Percentiles rank a stretch among this genome's conserved stretches.
phyloP scores from a whole-genome alignment of 2,329 filamentous ascomycete species.

The Ceratocystis cacaofunesta region DNA sequence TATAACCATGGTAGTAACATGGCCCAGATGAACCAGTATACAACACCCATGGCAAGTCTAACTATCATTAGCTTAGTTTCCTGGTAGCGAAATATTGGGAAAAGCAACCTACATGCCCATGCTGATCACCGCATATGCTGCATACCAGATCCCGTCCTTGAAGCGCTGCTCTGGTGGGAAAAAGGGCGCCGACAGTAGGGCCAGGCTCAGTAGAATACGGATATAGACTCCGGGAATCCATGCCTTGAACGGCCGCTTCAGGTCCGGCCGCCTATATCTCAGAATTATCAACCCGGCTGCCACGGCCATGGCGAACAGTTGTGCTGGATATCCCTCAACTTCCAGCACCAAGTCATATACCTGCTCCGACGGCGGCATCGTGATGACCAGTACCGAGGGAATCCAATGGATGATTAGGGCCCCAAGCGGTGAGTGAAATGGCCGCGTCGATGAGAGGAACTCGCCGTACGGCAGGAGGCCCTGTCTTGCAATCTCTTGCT shows the following conservation, averaged over 20 bases:
- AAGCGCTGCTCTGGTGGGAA: conserved; percentile 39
- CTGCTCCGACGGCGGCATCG: conserved; percentile 46
- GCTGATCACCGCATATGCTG: conserved; percentile 39
- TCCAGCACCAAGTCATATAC: conserved; percentile 62
- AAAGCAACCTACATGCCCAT: conserved; percentile 34
- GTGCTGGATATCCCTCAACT: conserved; percentile 52
- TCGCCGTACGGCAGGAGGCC: conserved; percentile 52
- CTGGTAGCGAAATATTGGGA: not conserved
- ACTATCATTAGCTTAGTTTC: not conserved
- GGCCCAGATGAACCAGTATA: conserved; percentile 58
- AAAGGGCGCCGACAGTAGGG: conserved; percentile 45
- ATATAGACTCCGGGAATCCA: conserved; percentile 46
- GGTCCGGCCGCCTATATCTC: conserved; percentile 41
- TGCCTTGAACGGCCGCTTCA: conserved; percentile 49
- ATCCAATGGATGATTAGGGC: conserved; percentile 55
- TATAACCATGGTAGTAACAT: conserved; percentile 42
- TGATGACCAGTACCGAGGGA: conserved; percentile 51
- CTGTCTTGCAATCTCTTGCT: conserved; percentile 58
- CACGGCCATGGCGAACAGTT: conserved; percentile 44
- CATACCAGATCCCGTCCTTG: conserved; percentile 35
- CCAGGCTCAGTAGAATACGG: conserved; percentile 37
- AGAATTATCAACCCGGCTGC: conserved; percentile 46
- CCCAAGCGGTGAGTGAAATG: conserved; percentile 52
- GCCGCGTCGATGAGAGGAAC: conserved; percentile 46
- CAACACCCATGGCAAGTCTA: conserved; percentile 41